Conservation (phyloP, 2,329 filamentous ascomycete species). For the Aschersonia sp. region DNA sequence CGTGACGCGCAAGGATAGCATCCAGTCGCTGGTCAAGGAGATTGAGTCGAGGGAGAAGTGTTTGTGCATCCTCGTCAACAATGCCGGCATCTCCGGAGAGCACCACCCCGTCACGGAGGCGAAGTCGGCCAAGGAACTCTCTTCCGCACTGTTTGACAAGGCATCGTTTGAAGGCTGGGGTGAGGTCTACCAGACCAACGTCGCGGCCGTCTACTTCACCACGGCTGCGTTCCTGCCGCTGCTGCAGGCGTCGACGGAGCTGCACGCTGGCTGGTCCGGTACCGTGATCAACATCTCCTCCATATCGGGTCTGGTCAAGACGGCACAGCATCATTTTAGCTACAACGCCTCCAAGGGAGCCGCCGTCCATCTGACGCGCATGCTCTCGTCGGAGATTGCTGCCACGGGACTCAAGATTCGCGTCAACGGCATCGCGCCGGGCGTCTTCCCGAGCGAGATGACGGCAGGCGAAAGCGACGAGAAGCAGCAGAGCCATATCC, state of each 20-base stretch:
- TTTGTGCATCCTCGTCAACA: slow-evolving; percentile 54
- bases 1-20: slow-evolving; percentile 45
- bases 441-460: slow-evolving; percentile 60
- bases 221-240: slow-evolving; percentile 48
- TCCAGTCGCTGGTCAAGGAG: slow-evolving; percentile 41
- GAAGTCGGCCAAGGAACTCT: slow-evolving; percentile 35
- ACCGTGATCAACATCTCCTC: slow-evolving; percentile 56
- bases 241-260: slow-evolving; percentile 34
- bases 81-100: slow-evolving; percentile 46
- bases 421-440: slow-evolving; percentile 59
- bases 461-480: slow-evolving; percentile 34
- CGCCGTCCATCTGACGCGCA: slow-evolving; percentile 47
- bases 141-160: slow-evolving; percentile 52
- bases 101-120: slow-evolving; percentile 34
- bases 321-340: slow-evolving; percentile 47
- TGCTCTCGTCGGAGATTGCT: slow-evolving; percentile 47
- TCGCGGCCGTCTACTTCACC: slow-evolving; percentile 52
- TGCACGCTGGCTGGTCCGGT: slow-evolving; percentile 31
- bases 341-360: slow-evolving; percentile 53
- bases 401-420: slow-evolving; percentile 47
- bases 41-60: slow-evolving; percentile 38
- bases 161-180: slow-evolving; percentile 56
- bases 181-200: slow-evolving; percentile 60
- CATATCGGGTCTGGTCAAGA: slow-evolving; percentile 49
- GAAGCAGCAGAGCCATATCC: slow-evolving; percentile 42